Evolutionary conservation across 2,329 filamentous ascomycete genomes (phyloP).

Genomic region (Aspergillus sojae): DNA sequence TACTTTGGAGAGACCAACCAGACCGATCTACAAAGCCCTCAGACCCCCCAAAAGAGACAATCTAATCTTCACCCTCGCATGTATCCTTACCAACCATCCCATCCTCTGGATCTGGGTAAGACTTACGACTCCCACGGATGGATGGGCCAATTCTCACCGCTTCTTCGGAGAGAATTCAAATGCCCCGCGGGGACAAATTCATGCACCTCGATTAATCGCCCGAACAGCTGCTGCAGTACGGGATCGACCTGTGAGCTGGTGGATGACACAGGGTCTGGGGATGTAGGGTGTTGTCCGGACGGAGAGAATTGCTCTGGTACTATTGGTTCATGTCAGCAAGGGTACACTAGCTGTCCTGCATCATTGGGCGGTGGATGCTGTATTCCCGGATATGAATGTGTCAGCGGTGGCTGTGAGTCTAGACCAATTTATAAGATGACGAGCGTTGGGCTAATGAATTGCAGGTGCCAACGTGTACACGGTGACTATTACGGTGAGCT

Average conservation of each 20-base stretch:
- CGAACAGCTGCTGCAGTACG: constrained; percentile 61
- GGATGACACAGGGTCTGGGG: constrained; percentile 55
- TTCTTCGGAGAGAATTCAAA: constrained; percentile 51
- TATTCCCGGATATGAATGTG: constrained; percentile 62
- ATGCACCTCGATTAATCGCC: constrained; percentile 58
- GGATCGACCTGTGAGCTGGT: constrained; percentile 58
- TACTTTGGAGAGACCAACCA: constrained; percentile 30
- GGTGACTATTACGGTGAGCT: constrained; percentile 38
- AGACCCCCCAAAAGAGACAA: constrained; percentile 6
- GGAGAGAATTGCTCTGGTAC: constrained; percentile 55
- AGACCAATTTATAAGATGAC: not conserved
- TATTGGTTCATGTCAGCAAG: constrained; percentile 54
- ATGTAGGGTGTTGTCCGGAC: constrained; percentile 63
- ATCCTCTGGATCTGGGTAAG: not conserved
- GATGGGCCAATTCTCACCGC: constrained; percentile 12
- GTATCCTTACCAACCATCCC: constrained; percentile 17
- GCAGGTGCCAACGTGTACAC: constrained; percentile 39
- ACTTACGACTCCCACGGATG: not conserved
- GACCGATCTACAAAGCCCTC: constrained; percentile 8
- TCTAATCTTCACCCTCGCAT: constrained; percentile 15
- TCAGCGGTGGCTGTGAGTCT: constrained; percentile 56
- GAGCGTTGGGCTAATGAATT: not conserved
- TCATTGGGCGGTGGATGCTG: constrained; percentile 63
- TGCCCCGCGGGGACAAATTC: constrained; percentile 59
- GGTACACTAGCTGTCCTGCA: constrained; percentile 59